Base-by-base conservation (phyloP, 2,329 filamentous ascomycete genomes). In the Claviceps pazoutovae region DNA sequence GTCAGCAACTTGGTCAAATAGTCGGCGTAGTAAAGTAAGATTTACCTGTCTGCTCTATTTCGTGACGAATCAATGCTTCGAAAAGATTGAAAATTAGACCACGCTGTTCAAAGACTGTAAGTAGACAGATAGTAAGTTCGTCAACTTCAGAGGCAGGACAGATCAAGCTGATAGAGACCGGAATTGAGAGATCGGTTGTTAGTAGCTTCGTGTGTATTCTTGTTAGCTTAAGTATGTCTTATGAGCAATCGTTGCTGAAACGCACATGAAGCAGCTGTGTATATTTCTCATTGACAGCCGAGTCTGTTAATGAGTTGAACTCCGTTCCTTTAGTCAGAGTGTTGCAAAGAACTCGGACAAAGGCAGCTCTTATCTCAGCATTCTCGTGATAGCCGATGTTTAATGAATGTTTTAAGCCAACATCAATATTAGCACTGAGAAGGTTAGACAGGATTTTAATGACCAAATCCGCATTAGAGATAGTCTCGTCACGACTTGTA, bases 361-460 rank as follows among this genome's bases (percentile, higher is more conserved):
- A 85, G 2, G 82, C 82, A 5, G 80, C 84, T 50, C 82, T 74
- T 53, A 85, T 84, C 57, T 84, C 80, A 36, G 82, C 70, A 58
- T 84, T 83, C 58, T 84, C 80, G 58, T 86, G 80, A 59, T 86
- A 86, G 13, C 82, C 82, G 54, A 86, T 84, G 54, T 78, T 81
- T 14, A 86, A 66, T 2, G 81, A 84, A 61, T 84, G 80, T 60
- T 86, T 85, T 47, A 86, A 66, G 2, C 82, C 82, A 39, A 86
- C 81, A 57, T 86, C 82, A 36, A 86, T 83, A 56, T 86, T 86
- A 3, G 82, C 81, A 59, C 82, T 84, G 7, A 86, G 67, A 1
- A 86, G 71, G 56, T 86, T 86, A 1, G 82, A 85, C 13, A 86
- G 66, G 14, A 84, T 83, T 11, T 74, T 79, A 55, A 86, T 85